A percentile compares a stretch with the other conserved stretches of the same genome.
Conservation (phyloP, 768 basidiomycete species). For the Naganishia friedmannii region DNA sequence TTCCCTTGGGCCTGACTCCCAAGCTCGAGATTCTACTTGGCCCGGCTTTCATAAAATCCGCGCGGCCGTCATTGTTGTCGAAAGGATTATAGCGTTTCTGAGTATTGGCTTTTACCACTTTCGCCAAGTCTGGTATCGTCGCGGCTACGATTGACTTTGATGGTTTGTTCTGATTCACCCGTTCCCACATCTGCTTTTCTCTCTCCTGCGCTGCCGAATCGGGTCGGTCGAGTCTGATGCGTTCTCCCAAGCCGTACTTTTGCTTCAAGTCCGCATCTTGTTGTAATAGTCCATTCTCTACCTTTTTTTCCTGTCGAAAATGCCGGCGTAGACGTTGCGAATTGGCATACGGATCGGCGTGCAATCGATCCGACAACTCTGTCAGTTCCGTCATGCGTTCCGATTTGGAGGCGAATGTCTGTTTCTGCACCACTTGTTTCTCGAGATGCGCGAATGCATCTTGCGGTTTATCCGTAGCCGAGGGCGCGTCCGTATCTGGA, state of each 20-base stretch:
- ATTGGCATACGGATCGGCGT: constrained; percentile 79
- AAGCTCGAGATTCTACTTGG: background rate
- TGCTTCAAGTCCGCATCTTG: constrained; percentile 70
- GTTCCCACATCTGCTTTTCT: constrained; percentile 58
- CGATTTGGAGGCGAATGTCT: constrained; percentile 68
- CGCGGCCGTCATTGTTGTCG: constrained; percentile 25
- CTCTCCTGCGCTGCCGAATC: constrained; percentile 43
- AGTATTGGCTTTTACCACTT: constrained; percentile 38
- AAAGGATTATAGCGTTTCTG: constrained; percentile 47
- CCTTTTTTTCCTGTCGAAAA: constrained; percentile 83
- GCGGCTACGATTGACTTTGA: constrained; percentile 32
- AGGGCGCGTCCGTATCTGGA: constrained; percentile 65
- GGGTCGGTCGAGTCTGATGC: constrained; percentile 59
- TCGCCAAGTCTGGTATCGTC: constrained; percentile 32
- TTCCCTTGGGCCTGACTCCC: constrained; percentile 29
- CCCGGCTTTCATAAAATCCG: background rate
- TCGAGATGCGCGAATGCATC: constrained; percentile 88
- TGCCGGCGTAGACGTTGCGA: constrained; percentile 71
- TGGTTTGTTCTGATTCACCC: background rate
- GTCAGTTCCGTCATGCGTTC: constrained; percentile 80
- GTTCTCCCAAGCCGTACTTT: constrained; percentile 65
- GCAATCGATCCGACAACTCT: constrained; percentile 70
- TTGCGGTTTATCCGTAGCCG: constrained; percentile 56
- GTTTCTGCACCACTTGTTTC: constrained; percentile 76
- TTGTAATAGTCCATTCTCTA: constrained; percentile 65